Evolutionary conservation across 2,329 filamentous ascomycete genomes (phyloP), one percentile per base, ranked within the genome.

Genomic region (Aspergillus clavatus): DNA sequence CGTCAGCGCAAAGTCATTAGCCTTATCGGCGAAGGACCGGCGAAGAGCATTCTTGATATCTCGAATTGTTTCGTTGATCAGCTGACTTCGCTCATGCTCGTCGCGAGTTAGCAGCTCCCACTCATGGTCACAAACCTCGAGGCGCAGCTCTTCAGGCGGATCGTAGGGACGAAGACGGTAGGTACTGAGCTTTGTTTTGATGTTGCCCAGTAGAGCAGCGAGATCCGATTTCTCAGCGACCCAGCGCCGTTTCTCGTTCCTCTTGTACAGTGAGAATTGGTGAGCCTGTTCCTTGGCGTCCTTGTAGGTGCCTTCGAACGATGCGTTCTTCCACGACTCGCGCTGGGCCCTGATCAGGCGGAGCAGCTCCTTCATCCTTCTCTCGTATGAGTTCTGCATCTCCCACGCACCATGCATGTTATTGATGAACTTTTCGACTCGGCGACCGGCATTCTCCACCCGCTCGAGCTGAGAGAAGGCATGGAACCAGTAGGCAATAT

Each of bases 401-500:
- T 96, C 91, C 93, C 93, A 98, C 7, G 93, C 91, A 18, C 93
- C 93, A 65, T 96, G 89, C 93, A 98, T 97, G 67, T 93, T 97
- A 65, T 88, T 89, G 58, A 98, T 87, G 62, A 98, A 98, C 70
- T 98, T 98, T 73, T 98, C 93, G 4, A 98, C 93, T 56, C 93
- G 82, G 50, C 93, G 82, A 4, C 93, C 93, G 3, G 93, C 93
- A 65, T 98, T 98, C 70, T 98, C 93, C 7, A 98, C 93, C 66
- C 91, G 87, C 72, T 98, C 93, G 84, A 98, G 94, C 63, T 97
- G 91, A 23, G 91, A 97, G 67, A 98, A 98, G 58, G 93, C 93
- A 65, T 98, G 93, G 78, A 98, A 98, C 93, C 93, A 98, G 75
- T 98, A 98, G 53, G 93, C 93, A 59, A 98, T 98, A 69, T 98